Evolutionary conservation across 345 rosid species (phyloP).

Genomic region (Carallia pectinifolia): DNA sequence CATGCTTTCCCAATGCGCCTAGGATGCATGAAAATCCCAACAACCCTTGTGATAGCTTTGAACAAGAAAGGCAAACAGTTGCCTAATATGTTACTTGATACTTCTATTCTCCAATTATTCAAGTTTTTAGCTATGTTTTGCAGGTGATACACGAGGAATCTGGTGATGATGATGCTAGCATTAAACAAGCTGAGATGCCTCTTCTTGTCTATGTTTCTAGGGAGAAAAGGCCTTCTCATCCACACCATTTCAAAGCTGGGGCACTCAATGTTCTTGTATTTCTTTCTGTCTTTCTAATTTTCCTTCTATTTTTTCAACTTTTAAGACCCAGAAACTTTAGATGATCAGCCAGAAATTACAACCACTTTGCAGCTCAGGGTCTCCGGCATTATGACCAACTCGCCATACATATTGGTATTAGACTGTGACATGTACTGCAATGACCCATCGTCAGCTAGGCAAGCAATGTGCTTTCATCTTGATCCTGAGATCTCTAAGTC

Average conservation of each 20-base stretch:
- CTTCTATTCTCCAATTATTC: too few relatives aligned
- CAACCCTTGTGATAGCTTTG: too few relatives aligned
- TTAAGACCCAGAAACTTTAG: background rate
- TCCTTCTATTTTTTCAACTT: background rate
- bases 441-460: conserved; percentile 44
- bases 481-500: conserved; percentile 34
- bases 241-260: conserved; percentile 54
- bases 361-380: conserved; percentile 43
- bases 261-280: conserved; percentile 53
- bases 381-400: conserved; percentile 44
- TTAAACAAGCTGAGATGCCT: conserved; percentile 24
- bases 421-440: conserved; percentile 57
- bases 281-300: background rate
- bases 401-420: conserved; percentile 37
- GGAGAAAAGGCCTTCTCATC: conserved; percentile 40
- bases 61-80: too few relatives aligned
- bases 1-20: too few relatives aligned
- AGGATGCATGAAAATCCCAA: too few relatives aligned
- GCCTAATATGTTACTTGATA: too few relatives aligned
- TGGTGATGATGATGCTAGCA: background rate
- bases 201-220: conserved; percentile 45
- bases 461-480: conserved; percentile 44
- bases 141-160: conserved; percentile 20
- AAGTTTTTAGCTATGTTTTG: background rate
- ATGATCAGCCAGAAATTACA: too few relatives aligned